These are phyloP conservation scores for Gentiana dahurica DNA, from an alignment of 257 asterid genomes.

Conservation along the genomic window DNA sequence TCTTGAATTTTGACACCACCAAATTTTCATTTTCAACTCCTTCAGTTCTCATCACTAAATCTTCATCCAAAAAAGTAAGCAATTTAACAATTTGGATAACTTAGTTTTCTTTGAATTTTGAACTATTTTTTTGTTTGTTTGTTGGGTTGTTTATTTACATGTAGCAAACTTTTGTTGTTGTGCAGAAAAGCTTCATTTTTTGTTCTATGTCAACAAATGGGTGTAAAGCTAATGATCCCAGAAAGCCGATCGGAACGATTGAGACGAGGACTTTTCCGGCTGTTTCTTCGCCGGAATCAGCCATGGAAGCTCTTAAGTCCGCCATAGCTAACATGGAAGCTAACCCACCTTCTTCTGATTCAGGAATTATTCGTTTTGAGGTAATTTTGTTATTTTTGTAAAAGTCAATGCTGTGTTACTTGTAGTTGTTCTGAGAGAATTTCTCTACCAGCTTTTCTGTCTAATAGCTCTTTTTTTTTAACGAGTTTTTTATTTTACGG, in stretches of 20 bases:
- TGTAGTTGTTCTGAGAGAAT: too few species aligned
- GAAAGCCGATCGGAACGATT: slow-evolving; percentile 45
- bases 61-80: slow-evolving; percentile 1
- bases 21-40: slow-evolving; percentile 15
- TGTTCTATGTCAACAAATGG: slow-evolving; percentile 63
- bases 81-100: background rate
- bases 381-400: slow-evolving; percentile 14
- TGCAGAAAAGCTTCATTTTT: slow-evolving; percentile 27
- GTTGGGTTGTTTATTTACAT: background rate
- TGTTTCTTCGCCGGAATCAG: slow-evolving; percentile 37
- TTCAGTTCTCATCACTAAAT: slow-evolving; percentile 16
- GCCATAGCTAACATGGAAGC: slow-evolving; percentile 46
- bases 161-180: background rate
- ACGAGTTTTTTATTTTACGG: too few species aligned
- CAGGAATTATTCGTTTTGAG: slow-evolving; percentile 84
- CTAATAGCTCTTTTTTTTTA: too few species aligned
- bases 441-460: too few species aligned
- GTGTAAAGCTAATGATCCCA: slow-evolving; percentile 45
- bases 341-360: slow-evolving; percentile 25
- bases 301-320: slow-evolving; percentile 51
- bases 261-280: slow-evolving; percentile 56
- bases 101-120: slow-evolving; percentile 3
- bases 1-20: slow-evolving; percentile 33
- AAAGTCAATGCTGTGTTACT: too few species aligned
- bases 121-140: background rate